phyloP scores from a whole-genome alignment of 495 filamentous ascomycete genomes.

The Cryomyces antarcticus region DNA sequence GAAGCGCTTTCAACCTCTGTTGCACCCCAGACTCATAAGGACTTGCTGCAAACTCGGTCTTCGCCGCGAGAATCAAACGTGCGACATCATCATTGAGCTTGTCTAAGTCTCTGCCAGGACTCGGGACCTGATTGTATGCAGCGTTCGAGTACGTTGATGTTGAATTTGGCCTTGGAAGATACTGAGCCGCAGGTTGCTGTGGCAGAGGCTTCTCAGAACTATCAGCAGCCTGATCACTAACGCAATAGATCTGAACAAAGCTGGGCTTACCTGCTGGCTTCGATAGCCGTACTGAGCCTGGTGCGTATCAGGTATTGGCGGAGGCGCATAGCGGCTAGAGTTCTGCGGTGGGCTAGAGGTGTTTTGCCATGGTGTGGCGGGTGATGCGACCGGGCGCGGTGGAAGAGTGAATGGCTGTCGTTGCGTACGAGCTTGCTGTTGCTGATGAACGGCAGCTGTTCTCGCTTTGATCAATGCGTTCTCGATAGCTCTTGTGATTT shows the following conservation, averaged over 20 bases:
- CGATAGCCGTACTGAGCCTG: too few species aligned
- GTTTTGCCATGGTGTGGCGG: slow-evolving; percentile 33
- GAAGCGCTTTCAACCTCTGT: slow-evolving; percentile 60
- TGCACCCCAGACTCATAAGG: slow-evolving; percentile 53
- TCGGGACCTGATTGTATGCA: background rate
- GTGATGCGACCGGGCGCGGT: slow-evolving; percentile 28
- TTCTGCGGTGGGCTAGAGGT: slow-evolving; percentile 49
- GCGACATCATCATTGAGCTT: slow-evolving; percentile 66
- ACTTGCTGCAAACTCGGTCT: slow-evolving; percentile 49
- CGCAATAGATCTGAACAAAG: too few species aligned
- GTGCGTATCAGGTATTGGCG: slow-evolving; percentile 16
- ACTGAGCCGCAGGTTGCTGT: too few species aligned
- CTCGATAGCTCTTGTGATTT: slow-evolving; percentile 75
- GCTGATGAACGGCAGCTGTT: slow-evolving; percentile 49
- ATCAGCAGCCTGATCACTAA: too few species aligned
- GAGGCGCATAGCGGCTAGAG: slow-evolving; percentile 20
- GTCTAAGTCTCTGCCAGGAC: slow-evolving; percentile 31
- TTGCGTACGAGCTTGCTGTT: slow-evolving; percentile 44
- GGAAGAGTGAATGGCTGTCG: slow-evolving; percentile 39
- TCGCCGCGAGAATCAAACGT: slow-evolving; percentile 45
- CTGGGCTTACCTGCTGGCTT: too few species aligned
- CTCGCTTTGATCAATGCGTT: slow-evolving; percentile 78
- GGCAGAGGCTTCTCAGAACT: too few species aligned
- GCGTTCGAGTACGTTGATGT: too few species aligned
- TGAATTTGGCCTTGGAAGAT: too few species aligned